A percentile compares a stretch with the other conserved stretches of the same genome.
Evolutionary conservation across 257 asterid species (phyloP).

Genomic region (Knoxia roxburghii): DNA sequence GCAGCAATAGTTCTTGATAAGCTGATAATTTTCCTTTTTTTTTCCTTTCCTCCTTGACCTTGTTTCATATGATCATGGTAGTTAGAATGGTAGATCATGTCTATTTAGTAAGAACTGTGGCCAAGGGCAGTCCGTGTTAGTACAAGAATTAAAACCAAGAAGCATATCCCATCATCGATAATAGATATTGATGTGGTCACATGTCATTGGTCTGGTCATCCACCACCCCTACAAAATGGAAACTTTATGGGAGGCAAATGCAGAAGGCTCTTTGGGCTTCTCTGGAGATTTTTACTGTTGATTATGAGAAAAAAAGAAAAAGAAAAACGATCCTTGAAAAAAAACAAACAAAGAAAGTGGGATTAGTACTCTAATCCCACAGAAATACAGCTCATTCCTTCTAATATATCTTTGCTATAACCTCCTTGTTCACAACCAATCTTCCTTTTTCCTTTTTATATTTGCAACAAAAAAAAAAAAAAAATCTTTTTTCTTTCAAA

Average conservation of each 20-base stretch:
- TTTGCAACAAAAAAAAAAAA: too few relatives aligned
- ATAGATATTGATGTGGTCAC: neutral
- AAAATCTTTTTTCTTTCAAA: constrained; percentile 1
- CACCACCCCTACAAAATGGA: constrained; percentile 2
- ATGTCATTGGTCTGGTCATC: neutral
- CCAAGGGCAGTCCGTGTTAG: neutral
- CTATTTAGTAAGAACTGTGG: neutral
- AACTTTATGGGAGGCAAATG: neutral
- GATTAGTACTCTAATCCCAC: neutral
- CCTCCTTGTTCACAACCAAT: too few relatives aligned
- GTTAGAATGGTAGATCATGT: neutral
- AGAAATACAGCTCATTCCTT: neutral
- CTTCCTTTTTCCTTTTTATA: neutral
- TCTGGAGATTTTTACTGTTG: neutral
- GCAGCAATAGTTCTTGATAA: too few relatives aligned
- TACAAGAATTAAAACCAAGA: neutral
- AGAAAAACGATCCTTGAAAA: neutral
- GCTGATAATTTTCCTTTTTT: neutral
- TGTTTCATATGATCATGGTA: neutral
- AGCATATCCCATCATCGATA: neutral
- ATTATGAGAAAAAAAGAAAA: neutral
- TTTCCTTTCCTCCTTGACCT: too few relatives aligned
- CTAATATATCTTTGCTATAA: neutral
- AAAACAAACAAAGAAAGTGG: neutral
- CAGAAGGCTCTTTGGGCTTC: constrained; percentile 2